phyloP scores from a whole-genome alignment of 1,284 basidiomycete genomes.

The Apiotrichum akiyoshidainum region DNA sequence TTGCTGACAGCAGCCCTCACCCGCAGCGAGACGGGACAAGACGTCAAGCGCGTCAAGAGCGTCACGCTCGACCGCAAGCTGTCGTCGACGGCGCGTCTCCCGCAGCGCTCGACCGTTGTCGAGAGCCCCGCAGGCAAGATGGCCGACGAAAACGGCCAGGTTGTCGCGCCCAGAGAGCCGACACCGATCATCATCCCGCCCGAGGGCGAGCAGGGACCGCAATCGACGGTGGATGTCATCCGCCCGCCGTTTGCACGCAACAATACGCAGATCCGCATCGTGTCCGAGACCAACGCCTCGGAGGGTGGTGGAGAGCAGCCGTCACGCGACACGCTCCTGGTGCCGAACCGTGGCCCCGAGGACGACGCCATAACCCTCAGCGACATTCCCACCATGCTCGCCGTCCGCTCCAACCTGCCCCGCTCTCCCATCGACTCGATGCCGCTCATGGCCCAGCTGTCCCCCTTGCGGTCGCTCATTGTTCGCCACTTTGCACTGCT shows the following conservation, averaged over 20 bases:
- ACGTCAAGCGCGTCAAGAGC: constrained; percentile 89
- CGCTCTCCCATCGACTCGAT: constrained; percentile 55
- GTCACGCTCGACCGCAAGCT: constrained; percentile 92
- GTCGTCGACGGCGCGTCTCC: constrained; percentile 78
- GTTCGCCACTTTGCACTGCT: constrained; percentile 89
- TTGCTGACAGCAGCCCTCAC: constrained; percentile 17
- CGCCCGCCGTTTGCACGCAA: constrained; percentile 73
- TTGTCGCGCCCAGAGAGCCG: constrained; percentile 35
- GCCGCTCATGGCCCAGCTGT: constrained; percentile 80
- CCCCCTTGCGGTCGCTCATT: constrained; percentile 78
- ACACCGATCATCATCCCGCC: constrained; percentile 5
- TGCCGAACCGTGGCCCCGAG: constrained; percentile 41
- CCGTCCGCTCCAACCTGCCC: constrained; percentile 54
- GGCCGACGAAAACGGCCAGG: constrained; percentile 62
- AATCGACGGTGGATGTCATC: constrained; percentile 53
- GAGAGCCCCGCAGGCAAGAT: constrained; percentile 90
- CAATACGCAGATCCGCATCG: constrained; percentile 83
- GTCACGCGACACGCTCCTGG: constrained; percentile 63
- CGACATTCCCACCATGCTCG: constrained; percentile 81
- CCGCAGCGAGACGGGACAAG: constrained; percentile 56
- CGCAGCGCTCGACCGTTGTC: constrained; percentile 91
- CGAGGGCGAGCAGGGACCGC: constrained; percentile 1
- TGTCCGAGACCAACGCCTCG: constrained; percentile 54
- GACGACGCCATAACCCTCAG: constrained; percentile 63
- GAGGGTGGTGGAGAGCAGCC: constrained; percentile 55